Conservation (phyloP, 2,329 filamentous ascomycete species). For the Byssochlamys sp. region DNA sequence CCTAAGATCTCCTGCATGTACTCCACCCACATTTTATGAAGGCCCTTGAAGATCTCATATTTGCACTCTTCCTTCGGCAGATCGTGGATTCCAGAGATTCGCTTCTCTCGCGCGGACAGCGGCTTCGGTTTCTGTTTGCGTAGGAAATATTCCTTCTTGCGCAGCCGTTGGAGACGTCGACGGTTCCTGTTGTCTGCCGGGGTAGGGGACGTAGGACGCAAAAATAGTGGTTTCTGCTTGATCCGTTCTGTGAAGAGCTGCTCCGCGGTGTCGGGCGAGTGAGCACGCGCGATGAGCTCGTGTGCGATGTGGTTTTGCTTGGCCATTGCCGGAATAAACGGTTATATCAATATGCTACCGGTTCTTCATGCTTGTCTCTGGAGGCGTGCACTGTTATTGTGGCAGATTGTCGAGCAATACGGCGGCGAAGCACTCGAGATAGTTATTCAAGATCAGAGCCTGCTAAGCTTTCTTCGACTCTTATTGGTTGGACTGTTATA, state of each 20-base stretch:
- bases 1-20: conserved; percentile 79
- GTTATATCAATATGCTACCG: background rate
- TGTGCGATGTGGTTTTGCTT: conserved; percentile 42
- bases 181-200: conserved; percentile 43
- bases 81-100: conserved; percentile 61
- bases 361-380: background rate
- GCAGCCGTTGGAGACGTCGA: conserved; percentile 43
- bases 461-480: background rate
- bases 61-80: conserved; percentile 59
- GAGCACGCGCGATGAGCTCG: conserved; percentile 64
- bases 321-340: conserved; percentile 1
- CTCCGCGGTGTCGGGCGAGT: conserved; percentile 61
- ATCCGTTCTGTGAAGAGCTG: conserved; percentile 75
- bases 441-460: background rate
- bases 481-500: background rate
- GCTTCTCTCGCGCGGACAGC: conserved; percentile 69
- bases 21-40: conserved; percentile 69
- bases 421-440: background rate
- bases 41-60: conserved; percentile 65
- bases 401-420: background rate
- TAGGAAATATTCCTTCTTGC: conserved; percentile 37
- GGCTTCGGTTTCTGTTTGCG: conserved; percentile 52
- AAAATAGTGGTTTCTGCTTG: conserved; percentile 67
- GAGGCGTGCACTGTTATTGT: background rate
- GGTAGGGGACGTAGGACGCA: conserved; percentile 65